Evolutionary conservation across 164 flowering plant genomes (phyloP).

Genomic region (Hamamelis virginiana): DNA sequence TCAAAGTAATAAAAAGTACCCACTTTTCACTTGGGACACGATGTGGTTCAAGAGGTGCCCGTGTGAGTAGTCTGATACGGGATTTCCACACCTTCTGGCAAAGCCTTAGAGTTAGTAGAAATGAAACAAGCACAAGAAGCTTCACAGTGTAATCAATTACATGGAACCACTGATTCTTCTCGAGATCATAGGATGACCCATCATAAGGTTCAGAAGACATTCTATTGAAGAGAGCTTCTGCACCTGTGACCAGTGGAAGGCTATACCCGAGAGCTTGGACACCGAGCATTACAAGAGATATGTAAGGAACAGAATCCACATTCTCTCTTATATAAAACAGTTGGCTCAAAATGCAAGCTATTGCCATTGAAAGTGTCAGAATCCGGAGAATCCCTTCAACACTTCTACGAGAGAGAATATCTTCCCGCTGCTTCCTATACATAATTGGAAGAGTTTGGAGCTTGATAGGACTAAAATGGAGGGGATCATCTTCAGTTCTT

Average conservation of each 20-base stretch:
- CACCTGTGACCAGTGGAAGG: constrained; percentile 75
- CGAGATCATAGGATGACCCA: constrained; percentile 39
- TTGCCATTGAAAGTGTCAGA: constrained; percentile 67
- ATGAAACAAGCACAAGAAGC: constrained; percentile 61
- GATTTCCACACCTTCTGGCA: constrained; percentile 85
- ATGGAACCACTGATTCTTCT: constrained; percentile 46
- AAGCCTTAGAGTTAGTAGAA: constrained; percentile 69
- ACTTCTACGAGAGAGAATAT: constrained; percentile 65
- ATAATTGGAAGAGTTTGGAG: constrained; percentile 67
- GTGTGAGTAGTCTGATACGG: constrained; percentile 58
- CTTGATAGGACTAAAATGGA: constrained; percentile 50
- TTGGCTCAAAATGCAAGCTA: constrained; percentile 64
- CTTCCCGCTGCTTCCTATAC: constrained; percentile 72
- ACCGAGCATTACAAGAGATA: constrained; percentile 81
- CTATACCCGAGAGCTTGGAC: constrained; percentile 83
- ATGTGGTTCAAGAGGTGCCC: constrained; percentile 57
- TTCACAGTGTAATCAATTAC: constrained; percentile 61
- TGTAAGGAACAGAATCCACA: constrained; percentile 60
- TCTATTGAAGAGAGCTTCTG: constrained; percentile 59
- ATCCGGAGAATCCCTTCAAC: constrained; percentile 74
- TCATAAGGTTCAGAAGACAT: constrained; percentile 42
- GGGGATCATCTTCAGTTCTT: constrained; percentile 76
- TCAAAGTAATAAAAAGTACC: constrained; percentile 44
- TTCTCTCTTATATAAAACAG: constrained; percentile 52
- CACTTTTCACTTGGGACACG: constrained; percentile 71